Evolutionary conservation across 148 eudicot genomes (phyloP).

Genomic region (Spergularia bocconei): DNA sequence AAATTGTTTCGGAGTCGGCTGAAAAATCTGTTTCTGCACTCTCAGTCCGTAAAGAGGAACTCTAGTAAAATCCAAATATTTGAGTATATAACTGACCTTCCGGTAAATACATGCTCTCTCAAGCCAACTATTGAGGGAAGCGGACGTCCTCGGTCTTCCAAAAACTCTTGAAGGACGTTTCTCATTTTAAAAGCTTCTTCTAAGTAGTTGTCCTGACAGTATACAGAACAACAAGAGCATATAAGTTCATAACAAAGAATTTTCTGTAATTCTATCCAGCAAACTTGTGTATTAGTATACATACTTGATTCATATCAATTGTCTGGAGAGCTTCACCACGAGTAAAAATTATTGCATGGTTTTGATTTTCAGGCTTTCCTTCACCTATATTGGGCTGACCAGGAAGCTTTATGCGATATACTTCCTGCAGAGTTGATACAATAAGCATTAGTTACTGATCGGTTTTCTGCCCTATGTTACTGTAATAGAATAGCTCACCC

Average conservation of each 20-base stretch:
- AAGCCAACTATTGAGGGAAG: constrained; percentile 87
- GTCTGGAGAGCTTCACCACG: constrained; percentile 99
- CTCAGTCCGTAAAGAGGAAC: background rate
- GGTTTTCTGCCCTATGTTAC: background rate
- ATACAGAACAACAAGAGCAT: constrained; percentile 9
- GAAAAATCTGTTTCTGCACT: too few species aligned
- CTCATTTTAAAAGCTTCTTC: constrained; percentile 97
- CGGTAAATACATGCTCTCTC: constrained; percentile 96
- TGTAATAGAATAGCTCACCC: too few species aligned
- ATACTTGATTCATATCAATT: constrained; percentile 98
- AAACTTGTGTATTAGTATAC: constrained; percentile 9
- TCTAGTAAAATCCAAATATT: background rate
- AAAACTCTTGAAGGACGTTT: constrained; percentile 87
- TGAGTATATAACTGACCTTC: constrained; percentile 58
- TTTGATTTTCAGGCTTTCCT: constrained; percentile 99
- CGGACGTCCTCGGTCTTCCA: constrained; percentile 39
- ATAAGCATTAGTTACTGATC: background rate
- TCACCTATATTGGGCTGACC: constrained; percentile 94
- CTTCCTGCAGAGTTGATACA: constrained; percentile 48
- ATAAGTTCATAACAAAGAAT: background rate
- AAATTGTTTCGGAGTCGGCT: background rate
- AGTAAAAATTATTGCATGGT: constrained; percentile 91
- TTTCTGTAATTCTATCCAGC: background rate
- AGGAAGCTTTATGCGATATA: constrained; percentile 92
- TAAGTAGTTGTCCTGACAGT: constrained; percentile 79